Evolutionary conservation across 139 green algal genomes (phyloP).

Genomic region (Chlorella vulgaris): DNA sequence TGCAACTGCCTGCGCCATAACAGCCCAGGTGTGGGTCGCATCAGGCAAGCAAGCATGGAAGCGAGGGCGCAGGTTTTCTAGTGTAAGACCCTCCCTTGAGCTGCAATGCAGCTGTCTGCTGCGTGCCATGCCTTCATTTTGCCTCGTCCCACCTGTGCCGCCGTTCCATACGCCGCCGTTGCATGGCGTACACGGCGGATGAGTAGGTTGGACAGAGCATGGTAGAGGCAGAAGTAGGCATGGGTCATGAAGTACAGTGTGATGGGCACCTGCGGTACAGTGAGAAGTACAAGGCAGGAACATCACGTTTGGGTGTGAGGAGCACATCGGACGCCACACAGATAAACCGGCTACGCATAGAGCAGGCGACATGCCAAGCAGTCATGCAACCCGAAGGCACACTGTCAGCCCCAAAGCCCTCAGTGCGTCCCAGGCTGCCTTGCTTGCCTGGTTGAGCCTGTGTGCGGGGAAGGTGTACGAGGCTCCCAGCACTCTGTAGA

Average conservation of each 20-base stretch:
- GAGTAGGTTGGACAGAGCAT: slow-evolving; percentile 89
- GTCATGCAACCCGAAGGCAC: too few species aligned
- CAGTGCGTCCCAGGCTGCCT: too few species aligned
- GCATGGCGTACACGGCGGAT: slow-evolving; percentile 55
- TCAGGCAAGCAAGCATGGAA: too few species aligned
- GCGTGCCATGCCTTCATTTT: neutral
- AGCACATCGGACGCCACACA: too few species aligned
- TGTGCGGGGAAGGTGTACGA: slow-evolving; percentile 91
- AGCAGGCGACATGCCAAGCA: too few species aligned
- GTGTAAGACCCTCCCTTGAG: too few species aligned
- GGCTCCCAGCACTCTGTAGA: slow-evolving; percentile 92
- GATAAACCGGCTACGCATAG: too few species aligned
- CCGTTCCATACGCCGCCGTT: neutral
- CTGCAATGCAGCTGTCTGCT: neutral
- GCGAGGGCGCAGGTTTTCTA: too few species aligned
- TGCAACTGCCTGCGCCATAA: slow-evolving; percentile 10
- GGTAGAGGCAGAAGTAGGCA: slow-evolving; percentile 99
- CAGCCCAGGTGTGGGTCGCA: neutral
- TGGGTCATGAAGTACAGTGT: slow-evolving; percentile 97
- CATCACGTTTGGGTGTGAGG: too few species aligned
- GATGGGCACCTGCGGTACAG: slow-evolving; percentile 84
- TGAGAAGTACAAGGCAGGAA: too few species aligned
- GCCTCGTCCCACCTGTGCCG: neutral
- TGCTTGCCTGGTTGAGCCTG: slow-evolving; percentile 79
- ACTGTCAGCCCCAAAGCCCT: too few species aligned